Conservation (phyloP, 441 rosid genomes). For the Aleurites moluccanus region DNA sequence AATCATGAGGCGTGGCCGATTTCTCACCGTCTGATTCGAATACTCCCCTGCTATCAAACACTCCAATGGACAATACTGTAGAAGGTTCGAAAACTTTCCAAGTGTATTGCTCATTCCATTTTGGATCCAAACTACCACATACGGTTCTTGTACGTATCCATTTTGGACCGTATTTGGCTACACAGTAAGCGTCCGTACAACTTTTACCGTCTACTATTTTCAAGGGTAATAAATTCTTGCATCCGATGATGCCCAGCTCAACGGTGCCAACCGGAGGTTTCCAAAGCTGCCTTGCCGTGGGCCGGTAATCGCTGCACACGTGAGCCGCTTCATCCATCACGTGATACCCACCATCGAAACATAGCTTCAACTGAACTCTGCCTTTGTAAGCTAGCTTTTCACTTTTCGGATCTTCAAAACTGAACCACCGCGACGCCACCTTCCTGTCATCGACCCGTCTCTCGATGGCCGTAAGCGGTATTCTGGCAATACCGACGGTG, state of each 20-base stretch:
- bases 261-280: conserved; percentile 73
- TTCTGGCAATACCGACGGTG: conserved; percentile 43
- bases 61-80: conserved; percentile 71
- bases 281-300: conserved; percentile 93
- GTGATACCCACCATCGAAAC: conserved; percentile 93
- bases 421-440: conserved; percentile 63
- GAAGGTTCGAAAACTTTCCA: conserved; percentile 95
- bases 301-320: conserved; percentile 86
- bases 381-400: conserved; percentile 39
- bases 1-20: conserved; percentile 39
- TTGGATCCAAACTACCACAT: conserved; percentile 78
- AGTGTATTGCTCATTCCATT: conserved; percentile 97
- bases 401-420: conserved; percentile 47
- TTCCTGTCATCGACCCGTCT: conserved; percentile 74
- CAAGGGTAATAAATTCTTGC: conserved; percentile 79
- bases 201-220: conserved; percentile 64
- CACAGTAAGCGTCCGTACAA: conserved; percentile 79
- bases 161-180: conserved; percentile 90
- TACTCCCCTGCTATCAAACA: conserved; percentile 75
- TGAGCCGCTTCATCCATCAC: conserved; percentile 95
- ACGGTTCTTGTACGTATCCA: conserved; percentile 91
- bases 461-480: conserved; percentile 55
- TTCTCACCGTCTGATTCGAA: conserved; percentile 42
- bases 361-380: conserved; percentile 61
- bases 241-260: conserved; percentile 81